Conservation (phyloP, 2,329 filamentous ascomycete species). For the Neofusicoccum umdonicola region DNA sequence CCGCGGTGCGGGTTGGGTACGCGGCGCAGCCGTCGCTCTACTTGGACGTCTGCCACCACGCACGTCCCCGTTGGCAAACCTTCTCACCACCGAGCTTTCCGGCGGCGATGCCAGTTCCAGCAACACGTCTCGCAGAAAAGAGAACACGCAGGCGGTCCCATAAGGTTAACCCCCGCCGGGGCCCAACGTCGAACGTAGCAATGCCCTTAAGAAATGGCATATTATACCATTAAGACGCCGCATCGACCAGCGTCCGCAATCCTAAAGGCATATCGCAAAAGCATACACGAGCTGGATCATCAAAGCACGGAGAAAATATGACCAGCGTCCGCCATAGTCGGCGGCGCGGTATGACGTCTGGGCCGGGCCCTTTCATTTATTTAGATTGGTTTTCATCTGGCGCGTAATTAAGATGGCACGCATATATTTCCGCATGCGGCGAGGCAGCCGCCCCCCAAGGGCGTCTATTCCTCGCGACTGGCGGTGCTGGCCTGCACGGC, state of each 20-base stretch:
- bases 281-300: neutral
- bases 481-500: no score
- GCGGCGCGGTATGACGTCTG: neutral
- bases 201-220: neutral
- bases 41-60: no score
- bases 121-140: neutral
- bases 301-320: conserved; percentile 3
- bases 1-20: no score
- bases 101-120: neutral
- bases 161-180: neutral
- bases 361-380: conserved; percentile 5
- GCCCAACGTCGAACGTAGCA: conserved; percentile 14
- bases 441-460: no score
- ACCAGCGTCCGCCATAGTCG: neutral
- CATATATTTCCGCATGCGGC: neutral
- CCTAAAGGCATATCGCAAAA: no score
- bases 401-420: conserved; percentile 13
- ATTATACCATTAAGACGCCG: conserved; percentile 6
- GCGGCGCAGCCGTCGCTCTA: no score
- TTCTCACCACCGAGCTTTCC: neutral
- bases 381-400: neutral
- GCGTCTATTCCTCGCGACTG: no score
- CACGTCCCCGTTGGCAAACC: neutral
- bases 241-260: neutral
- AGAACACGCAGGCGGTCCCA: no score